phyloP scores from a whole-genome alignment of 352 stramenopile genomes.

The Pythium dissimile region DNA sequence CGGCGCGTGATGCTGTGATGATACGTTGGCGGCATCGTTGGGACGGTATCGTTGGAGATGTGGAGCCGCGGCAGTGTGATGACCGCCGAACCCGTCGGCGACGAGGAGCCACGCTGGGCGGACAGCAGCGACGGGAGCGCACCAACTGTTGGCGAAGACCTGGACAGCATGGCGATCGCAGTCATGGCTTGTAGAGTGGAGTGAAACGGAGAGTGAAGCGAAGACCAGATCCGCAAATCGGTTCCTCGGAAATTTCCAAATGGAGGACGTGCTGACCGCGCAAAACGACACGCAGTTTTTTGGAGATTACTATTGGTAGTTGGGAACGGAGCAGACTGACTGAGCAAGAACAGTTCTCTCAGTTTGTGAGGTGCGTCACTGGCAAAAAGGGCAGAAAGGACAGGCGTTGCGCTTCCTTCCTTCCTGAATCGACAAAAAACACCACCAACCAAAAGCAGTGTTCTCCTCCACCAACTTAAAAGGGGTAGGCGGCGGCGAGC shows the following conservation, averaged over 20 bases:
- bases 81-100: background rate
- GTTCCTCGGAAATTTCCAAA: slow-evolving; percentile 16
- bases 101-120: no score
- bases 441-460: slow-evolving; percentile 1
- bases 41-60: slow-evolving; percentile 12
- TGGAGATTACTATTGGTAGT: background rate
- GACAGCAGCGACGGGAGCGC: slow-evolving; percentile 9
- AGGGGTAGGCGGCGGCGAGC: background rate
- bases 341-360: background rate
- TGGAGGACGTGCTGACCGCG: background rate
- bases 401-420: background rate
- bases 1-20: slow-evolving; percentile 3
- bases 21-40: background rate
- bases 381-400: slow-evolving; percentile 9
- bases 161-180: slow-evolving; percentile 7
- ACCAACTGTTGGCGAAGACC: background rate
- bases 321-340: background rate
- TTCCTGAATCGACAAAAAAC: background rate
- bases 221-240: background rate
- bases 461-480: background rate
- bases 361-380: background rate
- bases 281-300: background rate
- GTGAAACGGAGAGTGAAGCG: background rate
- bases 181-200: no score
- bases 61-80: slow-evolving; percentile 24